phyloP scores from a whole-genome alignment of 768 basidiomycete genomes.

The Kwoniella heveanensis region DNA sequence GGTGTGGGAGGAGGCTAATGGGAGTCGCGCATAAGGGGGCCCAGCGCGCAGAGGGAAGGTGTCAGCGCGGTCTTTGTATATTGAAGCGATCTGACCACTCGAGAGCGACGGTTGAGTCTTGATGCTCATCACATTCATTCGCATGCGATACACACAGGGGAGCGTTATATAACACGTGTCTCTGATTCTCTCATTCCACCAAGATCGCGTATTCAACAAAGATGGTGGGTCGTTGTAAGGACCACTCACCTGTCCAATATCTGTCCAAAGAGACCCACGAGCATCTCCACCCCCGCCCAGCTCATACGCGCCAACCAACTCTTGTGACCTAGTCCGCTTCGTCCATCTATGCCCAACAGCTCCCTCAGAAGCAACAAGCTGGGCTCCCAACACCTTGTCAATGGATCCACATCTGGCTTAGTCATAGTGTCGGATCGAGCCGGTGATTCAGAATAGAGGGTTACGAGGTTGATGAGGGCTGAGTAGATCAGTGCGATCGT shows the following conservation, averaged over 20 bases:
- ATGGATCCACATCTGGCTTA: not conserved
- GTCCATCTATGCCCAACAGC: constrained; percentile 25
- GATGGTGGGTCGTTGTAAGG: too few relatives aligned
- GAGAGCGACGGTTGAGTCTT: too few relatives aligned
- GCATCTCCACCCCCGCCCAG: constrained; percentile 33
- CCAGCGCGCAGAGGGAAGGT: too few relatives aligned
- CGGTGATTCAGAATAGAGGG: constrained; percentile 1
- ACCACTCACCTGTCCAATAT: constrained; percentile 38
- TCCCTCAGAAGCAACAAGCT: constrained; percentile 20
- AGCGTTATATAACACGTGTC: too few relatives aligned
- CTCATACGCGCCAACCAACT: constrained; percentile 25
- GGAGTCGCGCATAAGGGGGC: too few relatives aligned
- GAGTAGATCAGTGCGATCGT: not conserved
- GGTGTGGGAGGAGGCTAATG: constrained; percentile 73
- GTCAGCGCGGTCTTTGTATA: too few relatives aligned
- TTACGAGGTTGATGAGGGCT: constrained; percentile 1
- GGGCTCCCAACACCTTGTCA: constrained; percentile 11
- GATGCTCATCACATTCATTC: too few relatives aligned
- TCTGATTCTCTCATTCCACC: too few relatives aligned
- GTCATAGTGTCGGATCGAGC: not conserved
- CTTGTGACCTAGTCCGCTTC: constrained; percentile 1
- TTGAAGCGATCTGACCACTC: too few relatives aligned
- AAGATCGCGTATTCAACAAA: too few relatives aligned
- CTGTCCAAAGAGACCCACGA: constrained; percentile 20
- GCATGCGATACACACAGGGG: too few relatives aligned